These are phyloP conservation scores for Nicotiana obtusifolia DNA, from an alignment of 257 asterid species.

Conservation along the genomic window DNA sequence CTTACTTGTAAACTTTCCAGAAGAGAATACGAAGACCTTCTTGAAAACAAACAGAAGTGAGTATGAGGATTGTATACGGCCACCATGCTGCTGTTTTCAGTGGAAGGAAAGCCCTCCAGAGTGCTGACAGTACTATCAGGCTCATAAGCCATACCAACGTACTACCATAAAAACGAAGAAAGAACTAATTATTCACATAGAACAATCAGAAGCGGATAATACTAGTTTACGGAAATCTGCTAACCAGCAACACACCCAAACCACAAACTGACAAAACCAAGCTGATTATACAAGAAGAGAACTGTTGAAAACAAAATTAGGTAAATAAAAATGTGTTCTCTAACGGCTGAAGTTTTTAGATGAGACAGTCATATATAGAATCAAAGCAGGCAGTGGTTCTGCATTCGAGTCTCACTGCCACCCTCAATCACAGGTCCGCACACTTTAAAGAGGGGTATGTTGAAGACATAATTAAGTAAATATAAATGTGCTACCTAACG, in stretches of 20 bases:
- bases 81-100: slow-evolving; percentile 50
- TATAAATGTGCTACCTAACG: no score
- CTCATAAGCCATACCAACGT: slow-evolving; percentile 86
- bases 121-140: slow-evolving; percentile 70
- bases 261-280: background rate
- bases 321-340: no score
- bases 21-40: slow-evolving; percentile 68
- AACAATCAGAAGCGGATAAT: background rate
- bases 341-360: no score
- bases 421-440: no score
- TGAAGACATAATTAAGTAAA: no score
- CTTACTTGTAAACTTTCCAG: slow-evolving; percentile 73
- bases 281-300: no score
- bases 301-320: no score
- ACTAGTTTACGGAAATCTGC: background rate
- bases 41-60: slow-evolving; percentile 73
- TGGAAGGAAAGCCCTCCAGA: slow-evolving; percentile 90
- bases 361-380: no score
- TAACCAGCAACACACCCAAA: background rate
- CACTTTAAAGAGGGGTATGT: no score
- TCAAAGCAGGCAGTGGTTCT: no score
- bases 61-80: slow-evolving; percentile 54
- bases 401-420: no score
- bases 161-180: slow-evolving; percentile 26
- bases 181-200: background rate